Evolutionary conservation across 331 rosid genomes (phyloP), one percentile per base, ranked within the genome.

Genomic region (Quercus tomentella): DNA sequence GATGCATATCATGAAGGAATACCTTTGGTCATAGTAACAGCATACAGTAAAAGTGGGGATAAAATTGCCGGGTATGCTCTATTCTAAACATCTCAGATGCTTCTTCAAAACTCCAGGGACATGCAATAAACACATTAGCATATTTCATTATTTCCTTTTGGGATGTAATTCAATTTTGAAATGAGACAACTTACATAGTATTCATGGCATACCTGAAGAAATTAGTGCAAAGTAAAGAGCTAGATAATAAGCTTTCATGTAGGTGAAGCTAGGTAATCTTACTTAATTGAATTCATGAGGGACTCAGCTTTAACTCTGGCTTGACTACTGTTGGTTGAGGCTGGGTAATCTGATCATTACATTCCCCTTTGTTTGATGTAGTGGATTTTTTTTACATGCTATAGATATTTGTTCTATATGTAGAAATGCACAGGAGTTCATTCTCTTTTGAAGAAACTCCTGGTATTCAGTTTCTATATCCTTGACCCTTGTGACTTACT

Each of bases 41-140:
- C 97, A 79, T 95, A 90, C 86, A 63, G 86, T 86, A 89, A 87
- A 86, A 89, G 82, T 45, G 92, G 93, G 56, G 92, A 92, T 82
- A 56, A 66, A 84, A 77, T 90, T 83, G 87, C 88, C 10, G 82
- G 98, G 97, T 95, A 84, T 75, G 61, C 72, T 51, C 74, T 70
- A 49, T 80, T 82, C 62, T 57, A 63, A 16, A 63, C 69, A 26
- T 28, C 20, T 63, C 4, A 28, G 10, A 15, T 11, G 26, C 17
- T 6, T 49, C 55, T 63, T 63, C 70, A 28, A 63, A 35, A 25
- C 22, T 9, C n/a, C 70, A 28, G 43, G 70, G 21, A 28, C 16
- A 15, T 28, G n/a, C 70, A 63, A 28, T 28, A 26, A 63, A 63
- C 70, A 28, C 43, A 16, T 63, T 63, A 15, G 4, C 43, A 14